Base-by-base conservation (phyloP, 2,329 filamentous ascomycete genomes). In the Aspergillus pseudonomiae region DNA sequence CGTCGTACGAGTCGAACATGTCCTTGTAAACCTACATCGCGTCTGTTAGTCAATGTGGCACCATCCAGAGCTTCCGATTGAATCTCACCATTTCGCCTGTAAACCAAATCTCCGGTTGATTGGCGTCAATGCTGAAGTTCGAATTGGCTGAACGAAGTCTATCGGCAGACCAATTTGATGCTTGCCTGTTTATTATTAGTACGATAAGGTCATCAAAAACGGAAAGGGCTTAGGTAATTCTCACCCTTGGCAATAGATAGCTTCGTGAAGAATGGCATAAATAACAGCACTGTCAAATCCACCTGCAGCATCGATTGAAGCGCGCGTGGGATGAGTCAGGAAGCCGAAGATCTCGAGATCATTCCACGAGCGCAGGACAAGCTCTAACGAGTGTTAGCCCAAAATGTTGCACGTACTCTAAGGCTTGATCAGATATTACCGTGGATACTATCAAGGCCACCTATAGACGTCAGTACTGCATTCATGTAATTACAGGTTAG, bases 191-290 rank as follows among this genome's bases (percentile, higher is more conserved):
- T 82, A 4, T 21, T 26, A 60, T 67, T 59, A 70, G 61, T 34
- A 2, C 52, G 24, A 19, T 24, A 16, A 4, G 26, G 7, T 16
- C 6, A 16, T n/a, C 24, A 19, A 2, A 2, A 34, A 7, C 9
- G 2, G 9, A 41, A 34, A 57, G 2, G 12, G 6, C 14, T 41
- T 19, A 16, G 11, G 50, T 34, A 28, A 39, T 24, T 21, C 61
- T 65, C 82, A 86, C 64, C 87, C 86, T 76, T 91, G 87, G 75
- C 91, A 94, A 82, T 97, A 98, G 69, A 94, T 90, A 9, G 91
- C 84, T 78, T 98, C 94, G 74, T 98, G 94, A 3, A 97, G 81
- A 45, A 97, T 83, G 28, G 91, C 90, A 75, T 97, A 98, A 64
- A 97, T 87, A 61, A 94, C 88, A 68, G 89, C 88, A 46, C 87